phyloP scores from a whole-genome alignment of 2,329 filamentous ascomycete species.

The Leptosphaerulina australis region DNA sequence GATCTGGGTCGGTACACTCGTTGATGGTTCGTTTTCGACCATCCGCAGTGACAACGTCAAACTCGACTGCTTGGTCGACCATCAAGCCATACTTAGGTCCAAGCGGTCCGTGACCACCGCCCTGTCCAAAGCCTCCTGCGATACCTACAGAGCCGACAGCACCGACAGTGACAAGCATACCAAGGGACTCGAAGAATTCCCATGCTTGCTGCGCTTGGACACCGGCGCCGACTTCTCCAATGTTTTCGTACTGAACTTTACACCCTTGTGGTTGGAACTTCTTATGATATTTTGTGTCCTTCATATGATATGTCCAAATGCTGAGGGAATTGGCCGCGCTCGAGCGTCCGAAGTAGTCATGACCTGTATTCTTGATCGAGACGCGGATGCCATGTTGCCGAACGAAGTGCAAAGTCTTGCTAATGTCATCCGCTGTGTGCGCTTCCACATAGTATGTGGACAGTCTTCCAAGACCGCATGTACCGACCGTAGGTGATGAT shows the following conservation, averaged over 20 bases:
- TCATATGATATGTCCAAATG: conserved; percentile 47
- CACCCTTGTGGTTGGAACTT: conserved; percentile 35
- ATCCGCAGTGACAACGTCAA: conserved; percentile 45
- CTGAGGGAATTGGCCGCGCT: conserved; percentile 43
- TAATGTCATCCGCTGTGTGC: conserved; percentile 33
- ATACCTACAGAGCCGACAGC: conserved; percentile 57
- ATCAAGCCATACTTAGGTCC: conserved; percentile 53
- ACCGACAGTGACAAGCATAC: conserved; percentile 46
- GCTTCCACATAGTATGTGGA: conserved; percentile 45
- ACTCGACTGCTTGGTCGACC: conserved; percentile 47
- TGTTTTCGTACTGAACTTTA: conserved; percentile 36
- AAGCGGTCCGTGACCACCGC: conserved; percentile 62
- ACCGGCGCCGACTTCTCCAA: conserved; percentile 45
- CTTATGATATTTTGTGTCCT: conserved; percentile 36
- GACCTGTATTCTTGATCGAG: conserved; percentile 47
- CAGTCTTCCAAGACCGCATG: conserved; percentile 42
- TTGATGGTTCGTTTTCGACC: conserved; percentile 41
- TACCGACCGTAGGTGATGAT: conserved; percentile 31
- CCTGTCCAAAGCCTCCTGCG: conserved; percentile 51
- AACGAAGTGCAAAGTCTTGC: conserved; percentile 38
- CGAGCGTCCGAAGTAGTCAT: conserved; percentile 46
- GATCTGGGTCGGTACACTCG: conserved; percentile 42
- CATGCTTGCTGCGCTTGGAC: conserved; percentile 46
- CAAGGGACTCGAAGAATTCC: conserved; percentile 42
- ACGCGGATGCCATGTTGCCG: conserved; percentile 41